Evolutionary conservation across 768 basidiomycete genomes (phyloP).

Genomic region (Tricholoma flavovirens): DNA sequence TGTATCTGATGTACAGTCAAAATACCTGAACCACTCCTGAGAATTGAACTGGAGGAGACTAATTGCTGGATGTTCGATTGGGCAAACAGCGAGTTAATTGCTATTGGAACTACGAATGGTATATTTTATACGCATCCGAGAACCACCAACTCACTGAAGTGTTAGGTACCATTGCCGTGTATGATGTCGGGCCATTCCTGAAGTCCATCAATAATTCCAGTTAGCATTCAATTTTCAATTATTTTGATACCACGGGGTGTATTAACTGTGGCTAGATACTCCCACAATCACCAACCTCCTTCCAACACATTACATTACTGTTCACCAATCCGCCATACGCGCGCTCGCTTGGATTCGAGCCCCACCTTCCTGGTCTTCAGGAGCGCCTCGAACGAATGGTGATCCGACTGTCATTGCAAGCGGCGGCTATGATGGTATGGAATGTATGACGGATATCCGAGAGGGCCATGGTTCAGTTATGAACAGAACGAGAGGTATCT

Average conservation of each 20-base stretch:
- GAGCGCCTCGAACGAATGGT: slow-evolving; percentile 36
- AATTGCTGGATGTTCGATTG: slow-evolving; percentile 82
- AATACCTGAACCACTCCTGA: slow-evolving; percentile 57
- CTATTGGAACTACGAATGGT: slow-evolving; percentile 86
- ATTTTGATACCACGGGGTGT: neutral
- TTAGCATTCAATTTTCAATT: slow-evolving; percentile 10
- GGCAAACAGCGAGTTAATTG: slow-evolving; percentile 80
- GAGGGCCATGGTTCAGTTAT: slow-evolving; percentile 62
- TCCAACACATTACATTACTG: slow-evolving; percentile 66
- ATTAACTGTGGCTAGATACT: slow-evolving; percentile 14
- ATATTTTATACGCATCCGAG: neutral
- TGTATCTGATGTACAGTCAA: slow-evolving; percentile 36
- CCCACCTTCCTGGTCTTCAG: slow-evolving; percentile 49
- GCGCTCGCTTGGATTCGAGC: slow-evolving; percentile 69
- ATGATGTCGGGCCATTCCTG: slow-evolving; percentile 43
- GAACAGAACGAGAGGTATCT: slow-evolving; percentile 70
- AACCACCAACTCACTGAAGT: slow-evolving; percentile 46
- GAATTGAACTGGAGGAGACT: slow-evolving; percentile 71
- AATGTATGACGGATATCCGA: slow-evolving; percentile 71
- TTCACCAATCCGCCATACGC: slow-evolving; percentile 79
- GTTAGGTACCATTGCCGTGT: slow-evolving; percentile 55
- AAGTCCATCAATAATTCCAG: slow-evolving; percentile 25
- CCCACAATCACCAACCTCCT: slow-evolving; percentile 36
- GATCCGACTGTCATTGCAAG: slow-evolving; percentile 73
- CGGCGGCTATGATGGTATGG: slow-evolving; percentile 77